phyloP scores from a whole-genome alignment of 2,329 filamentous ascomycete species.

The Fusarium sambucinum region DNA sequence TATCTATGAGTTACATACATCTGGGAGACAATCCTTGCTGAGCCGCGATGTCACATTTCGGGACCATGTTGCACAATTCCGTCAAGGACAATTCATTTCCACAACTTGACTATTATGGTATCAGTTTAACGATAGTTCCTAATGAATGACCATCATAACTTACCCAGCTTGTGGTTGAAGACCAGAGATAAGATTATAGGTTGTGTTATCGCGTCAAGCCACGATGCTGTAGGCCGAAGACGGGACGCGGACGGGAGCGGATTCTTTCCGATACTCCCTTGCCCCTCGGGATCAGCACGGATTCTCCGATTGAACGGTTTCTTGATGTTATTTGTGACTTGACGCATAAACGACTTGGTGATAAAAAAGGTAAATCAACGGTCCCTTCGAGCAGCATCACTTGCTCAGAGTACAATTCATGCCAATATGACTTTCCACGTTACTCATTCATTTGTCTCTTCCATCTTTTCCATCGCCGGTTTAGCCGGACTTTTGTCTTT shows the following conservation, averaged over 20 bases:
- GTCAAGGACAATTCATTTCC: not conserved
- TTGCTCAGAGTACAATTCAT: not conserved
- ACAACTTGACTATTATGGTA: too few relatives aligned
- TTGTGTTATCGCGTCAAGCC: not conserved
- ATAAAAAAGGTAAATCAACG: not conserved
- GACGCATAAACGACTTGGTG: not conserved
- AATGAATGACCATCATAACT: not conserved
- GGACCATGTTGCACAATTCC: not conserved
- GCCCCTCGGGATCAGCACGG: not conserved
- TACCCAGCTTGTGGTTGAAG: not conserved
- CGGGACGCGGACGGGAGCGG: not conserved
- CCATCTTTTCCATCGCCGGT: conserved; percentile 24
- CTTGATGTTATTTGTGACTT: too few relatives aligned
- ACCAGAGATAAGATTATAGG: not conserved
- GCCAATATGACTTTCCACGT: not conserved
- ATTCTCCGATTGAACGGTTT: not conserved
- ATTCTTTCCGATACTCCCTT: not conserved
- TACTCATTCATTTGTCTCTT: not conserved
- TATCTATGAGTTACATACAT: not conserved
- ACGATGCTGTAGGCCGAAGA: not conserved
- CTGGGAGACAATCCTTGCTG: not conserved
- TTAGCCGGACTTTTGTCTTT: conserved; percentile 44
- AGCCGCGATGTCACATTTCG: not conserved
- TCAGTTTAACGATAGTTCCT: not conserved
- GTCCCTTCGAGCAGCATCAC: not conserved